A percentile compares a stretch with the other conserved stretches of the same genome.
These are phyloP conservation scores for Diaporthe sp. DNA, from an alignment of 2,329 filamentous ascomycete genomes.

Conservation along the genomic window DNA sequence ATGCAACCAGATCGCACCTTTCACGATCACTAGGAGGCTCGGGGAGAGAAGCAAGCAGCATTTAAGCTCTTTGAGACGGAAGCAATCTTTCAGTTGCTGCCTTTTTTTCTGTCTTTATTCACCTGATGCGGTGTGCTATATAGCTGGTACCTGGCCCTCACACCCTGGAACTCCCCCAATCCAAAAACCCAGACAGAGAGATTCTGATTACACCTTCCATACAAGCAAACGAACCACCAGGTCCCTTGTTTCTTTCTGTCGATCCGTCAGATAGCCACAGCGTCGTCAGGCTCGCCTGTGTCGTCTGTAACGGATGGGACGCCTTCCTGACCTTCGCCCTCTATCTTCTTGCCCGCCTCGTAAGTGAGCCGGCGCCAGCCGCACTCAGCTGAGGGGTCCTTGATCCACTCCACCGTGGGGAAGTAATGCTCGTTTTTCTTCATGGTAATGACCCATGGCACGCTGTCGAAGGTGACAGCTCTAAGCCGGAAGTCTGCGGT, in stretches of 20 bases:
- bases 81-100: background rate
- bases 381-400: constrained; percentile 47
- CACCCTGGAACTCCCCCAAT: background rate
- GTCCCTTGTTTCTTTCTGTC: background rate
- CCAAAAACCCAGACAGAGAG: constrained; percentile 11
- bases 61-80: background rate
- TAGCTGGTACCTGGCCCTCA: background rate
- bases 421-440: constrained; percentile 99
- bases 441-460: constrained; percentile 99
- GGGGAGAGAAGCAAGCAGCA: background rate
- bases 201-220: constrained; percentile 17
- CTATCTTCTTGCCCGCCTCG: constrained; percentile 40
- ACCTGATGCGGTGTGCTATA: background rate
- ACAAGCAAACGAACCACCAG: constrained; percentile 8
- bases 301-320: constrained; percentile 38
- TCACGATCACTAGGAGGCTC: background rate
- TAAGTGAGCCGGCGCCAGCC: constrained; percentile 41
- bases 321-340: constrained; percentile 40
- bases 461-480: constrained; percentile 98
- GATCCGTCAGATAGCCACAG: constrained; percentile 14
- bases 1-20: too few species aligned
- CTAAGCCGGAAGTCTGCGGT: constrained; percentile 89
- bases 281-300: constrained; percentile 39
- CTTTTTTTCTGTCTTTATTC: constrained; percentile 1
- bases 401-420: constrained; percentile 78